Evolutionary conservation across 1,139 yeast species (phyloP), one percentile per base, ranked within the genome.

Genomic region (Blastobotrys capitulatus): DNA sequence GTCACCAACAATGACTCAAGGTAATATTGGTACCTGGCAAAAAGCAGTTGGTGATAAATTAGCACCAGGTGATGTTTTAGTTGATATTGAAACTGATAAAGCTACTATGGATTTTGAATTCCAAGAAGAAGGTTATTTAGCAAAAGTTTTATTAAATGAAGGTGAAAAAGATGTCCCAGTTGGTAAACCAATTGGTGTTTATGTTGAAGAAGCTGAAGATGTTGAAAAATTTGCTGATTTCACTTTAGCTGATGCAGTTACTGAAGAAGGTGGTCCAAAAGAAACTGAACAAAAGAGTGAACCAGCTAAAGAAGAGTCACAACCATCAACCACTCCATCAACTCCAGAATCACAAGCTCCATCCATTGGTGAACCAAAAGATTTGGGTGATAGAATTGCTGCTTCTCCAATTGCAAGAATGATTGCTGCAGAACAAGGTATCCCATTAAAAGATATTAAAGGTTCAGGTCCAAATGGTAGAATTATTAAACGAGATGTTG

Each of bases 61-160:
- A 60, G 61, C 77, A 26, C 94, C 97, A 27, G 97, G 98, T 69
- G 97, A 90, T 66, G 83, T 94, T 50, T 80, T 92, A 60, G 97
- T 96, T 51, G 98, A 92, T 71, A 85, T 92, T 58, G 98, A 92
- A 74, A 92, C 99, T 58, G 99, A 92, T 70, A 92, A 92, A 77
- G 98, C 99, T 52, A 85, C 90, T 57, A 92, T 92, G 96, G 99
- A 94, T 73, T 92, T 89, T 64, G 99, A 92, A 73, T 92, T 92
- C 77, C 97, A 90, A 75, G 99, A 94, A 62, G 99, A 94, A 53
- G 99, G 98, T 53, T 89, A 68, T 74, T 76, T 92, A 65, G 97
- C 98, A 58, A 87, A 92, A 77, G 83, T 89, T 60, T 76, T 94
- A 60, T 77, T 89, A 56, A 89, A 80, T 35, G 90, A 83, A 57